phyloP scores from a whole-genome alignment of 2,329 filamentous ascomycete genomes.

The Penicillium sp. region DNA sequence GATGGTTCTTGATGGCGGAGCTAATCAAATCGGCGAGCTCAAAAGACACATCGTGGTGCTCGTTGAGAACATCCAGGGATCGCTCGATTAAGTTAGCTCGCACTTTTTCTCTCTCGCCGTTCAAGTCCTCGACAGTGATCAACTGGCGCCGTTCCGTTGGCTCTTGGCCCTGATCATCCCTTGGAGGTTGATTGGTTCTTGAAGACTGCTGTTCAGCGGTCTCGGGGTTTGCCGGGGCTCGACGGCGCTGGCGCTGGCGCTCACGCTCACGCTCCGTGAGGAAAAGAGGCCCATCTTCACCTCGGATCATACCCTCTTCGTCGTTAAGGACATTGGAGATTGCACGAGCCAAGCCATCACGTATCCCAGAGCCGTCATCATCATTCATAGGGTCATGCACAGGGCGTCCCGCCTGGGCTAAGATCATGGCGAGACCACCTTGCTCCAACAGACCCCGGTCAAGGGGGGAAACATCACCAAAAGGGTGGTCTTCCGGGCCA shows the following conservation, averaged over 20 bases:
- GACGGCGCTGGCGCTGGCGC: slow-evolving; percentile 13
- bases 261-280: slow-evolving; percentile 14
- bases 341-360: slow-evolving; percentile 45
- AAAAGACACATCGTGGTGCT: slow-evolving; percentile 84
- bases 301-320: slow-evolving; percentile 28
- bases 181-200: slow-evolving; percentile 19
- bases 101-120: slow-evolving; percentile 71
- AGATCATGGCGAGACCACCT: slow-evolving; percentile 38
- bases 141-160: slow-evolving; percentile 34
- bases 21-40: slow-evolving; percentile 86
- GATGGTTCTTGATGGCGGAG: slow-evolving; percentile 66
- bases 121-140: slow-evolving; percentile 73
- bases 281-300: slow-evolving; percentile 29
- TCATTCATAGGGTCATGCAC: slow-evolving; percentile 27
- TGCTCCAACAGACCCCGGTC: slow-evolving; percentile 31
- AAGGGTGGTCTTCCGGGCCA: slow-evolving; percentile 30
- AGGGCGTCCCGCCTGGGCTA: slow-evolving; percentile 33
- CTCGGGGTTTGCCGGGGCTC: slow-evolving; percentile 23
- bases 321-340: slow-evolving; percentile 46
- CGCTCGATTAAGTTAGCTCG: slow-evolving; percentile 81
- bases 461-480: slow-evolving; percentile 32
- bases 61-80: slow-evolving; percentile 84
- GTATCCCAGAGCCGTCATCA: slow-evolving; percentile 27
- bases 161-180: slow-evolving; percentile 4
- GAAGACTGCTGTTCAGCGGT: slow-evolving; percentile 5